These are phyloP conservation scores for Xylaria digitata DNA, from an alignment of 2,329 filamentous ascomycete genomes.

Conservation along the genomic window DNA sequence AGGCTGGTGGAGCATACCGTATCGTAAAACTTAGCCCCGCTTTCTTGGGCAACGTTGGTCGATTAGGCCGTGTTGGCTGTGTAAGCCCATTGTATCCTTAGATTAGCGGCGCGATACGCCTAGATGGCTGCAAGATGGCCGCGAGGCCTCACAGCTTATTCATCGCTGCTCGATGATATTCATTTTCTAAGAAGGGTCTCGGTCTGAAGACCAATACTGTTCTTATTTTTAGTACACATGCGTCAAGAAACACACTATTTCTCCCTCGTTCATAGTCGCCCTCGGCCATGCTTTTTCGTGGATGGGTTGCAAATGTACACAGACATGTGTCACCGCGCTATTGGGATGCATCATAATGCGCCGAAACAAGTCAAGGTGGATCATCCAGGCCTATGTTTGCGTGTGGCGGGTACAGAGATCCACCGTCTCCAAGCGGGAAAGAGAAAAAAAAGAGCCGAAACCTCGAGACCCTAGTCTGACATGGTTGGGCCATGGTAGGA, in stretches of 20 bases:
- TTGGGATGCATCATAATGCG: conserved; percentile 28
- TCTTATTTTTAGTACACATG: conserved; percentile 12
- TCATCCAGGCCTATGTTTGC: conserved; percentile 21
- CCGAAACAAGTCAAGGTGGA: conserved; percentile 32
- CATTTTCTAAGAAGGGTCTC: not conserved
- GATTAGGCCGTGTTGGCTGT: conserved; percentile 17
- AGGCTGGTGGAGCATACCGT: not conserved
- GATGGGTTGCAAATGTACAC: conserved; percentile 13
- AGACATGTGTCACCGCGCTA: conserved; percentile 34
- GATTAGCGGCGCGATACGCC: conserved; percentile 8
- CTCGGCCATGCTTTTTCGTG: conserved; percentile 6
- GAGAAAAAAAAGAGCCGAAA: conserved; percentile 1
- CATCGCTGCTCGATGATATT: conserved; percentile 5
- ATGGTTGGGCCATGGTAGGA: conserved; percentile 5
- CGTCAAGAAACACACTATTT: conserved; percentile 16
- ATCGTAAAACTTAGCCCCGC: conserved; percentile 16
- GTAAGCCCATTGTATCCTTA: conserved; percentile 15
- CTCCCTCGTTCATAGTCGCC: not conserved
- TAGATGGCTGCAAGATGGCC: not conserved
- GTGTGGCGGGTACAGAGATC: conserved; percentile 22
- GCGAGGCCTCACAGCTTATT: conserved; percentile 12
- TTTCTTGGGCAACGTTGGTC: conserved; percentile 22
- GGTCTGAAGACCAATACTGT: not conserved
- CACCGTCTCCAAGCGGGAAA: conserved; percentile 16
- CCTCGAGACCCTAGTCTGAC: conserved; percentile 13